Conservation (phyloP, 352 stramenopile genomes). For the Globisporangium takayamanum region DNA sequence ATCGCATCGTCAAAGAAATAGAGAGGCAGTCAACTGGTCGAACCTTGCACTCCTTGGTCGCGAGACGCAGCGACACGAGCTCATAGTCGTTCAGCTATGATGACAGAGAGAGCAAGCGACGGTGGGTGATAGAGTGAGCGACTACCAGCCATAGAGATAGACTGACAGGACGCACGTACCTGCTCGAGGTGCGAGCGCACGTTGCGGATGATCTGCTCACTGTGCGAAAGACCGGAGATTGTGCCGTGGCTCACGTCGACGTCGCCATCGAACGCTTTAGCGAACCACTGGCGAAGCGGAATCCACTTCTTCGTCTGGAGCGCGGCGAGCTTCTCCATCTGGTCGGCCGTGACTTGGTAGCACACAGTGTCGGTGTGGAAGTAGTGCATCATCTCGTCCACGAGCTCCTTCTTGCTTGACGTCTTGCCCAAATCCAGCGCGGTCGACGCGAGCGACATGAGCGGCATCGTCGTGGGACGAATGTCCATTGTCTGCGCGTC, state of each 20-base stretch:
- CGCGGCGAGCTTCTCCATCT: slow-evolving; percentile 74
- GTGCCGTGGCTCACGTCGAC: slow-evolving; percentile 80
- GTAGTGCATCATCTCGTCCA: slow-evolving; percentile 84
- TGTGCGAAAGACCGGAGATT: slow-evolving; percentile 59
- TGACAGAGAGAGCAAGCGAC: neutral
- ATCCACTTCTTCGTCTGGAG: slow-evolving; percentile 85
- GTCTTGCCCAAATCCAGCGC: slow-evolving; percentile 59
- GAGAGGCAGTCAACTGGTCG: neutral
- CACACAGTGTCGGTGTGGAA: slow-evolving; percentile 86
- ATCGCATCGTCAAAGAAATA: neutral
- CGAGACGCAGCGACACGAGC: slow-evolving; percentile 59
- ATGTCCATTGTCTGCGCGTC: slow-evolving; percentile 73
- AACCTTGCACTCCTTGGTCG: slow-evolving; percentile 87
- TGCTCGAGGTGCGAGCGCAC: slow-evolving; percentile 55
- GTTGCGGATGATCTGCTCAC: slow-evolving; percentile 49
- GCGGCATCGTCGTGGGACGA: slow-evolving; percentile 77
- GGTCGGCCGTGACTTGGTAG: slow-evolving; percentile 76
- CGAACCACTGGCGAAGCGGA: slow-evolving; percentile 80
- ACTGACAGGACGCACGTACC: slow-evolving; percentile 17
- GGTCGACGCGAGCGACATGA: slow-evolving; percentile 84
- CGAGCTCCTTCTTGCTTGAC: slow-evolving; percentile 45
- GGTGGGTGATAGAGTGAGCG: neutral
- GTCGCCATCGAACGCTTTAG: slow-evolving; percentile 59
- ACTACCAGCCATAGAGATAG: neutral
- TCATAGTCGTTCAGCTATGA: slow-evolving; percentile 63